Base-by-base conservation (phyloP, 805 yeast genomes). In the Kuraishia capsulata region DNA sequence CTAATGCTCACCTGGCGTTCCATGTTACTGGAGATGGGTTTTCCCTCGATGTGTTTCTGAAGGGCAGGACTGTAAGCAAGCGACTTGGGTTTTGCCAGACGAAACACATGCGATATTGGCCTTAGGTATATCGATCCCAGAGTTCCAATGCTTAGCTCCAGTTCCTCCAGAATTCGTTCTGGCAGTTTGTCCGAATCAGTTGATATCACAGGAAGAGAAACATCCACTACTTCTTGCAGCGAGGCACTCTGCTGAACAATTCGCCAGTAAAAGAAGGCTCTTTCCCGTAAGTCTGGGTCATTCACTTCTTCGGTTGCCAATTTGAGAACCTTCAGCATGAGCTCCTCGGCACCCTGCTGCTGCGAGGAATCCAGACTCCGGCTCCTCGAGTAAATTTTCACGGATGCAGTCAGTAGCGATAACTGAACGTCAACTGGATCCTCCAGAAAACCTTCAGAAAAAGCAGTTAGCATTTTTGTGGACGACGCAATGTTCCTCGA, bases 261-360 rank as follows among this genome's bases (percentile, higher is more conserved):
- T 41, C 95, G 68, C 92, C 95, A 82, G 60, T 90, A 89, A 60
- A 86, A 77, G 51, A 67, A 81, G 0, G 90, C 96, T 30, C 96
- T 62, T 46, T 86, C 94, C 43, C 97, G 69, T 9, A 88, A 58
- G 58, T 90, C 97, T 0, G 96, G 96, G 48, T 86, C 80, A 44
- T 79, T 78, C 2, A 69, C 63, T 10, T 78, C 82, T 46, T 86
- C 92, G 0, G 94, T 82, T 5, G 88, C 82, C 54, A 65, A 57
- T 49, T 77, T 78, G 39, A 88, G 59, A 0, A 81, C 63, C 25
- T 67, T 64, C 28, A 85, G 61, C 2, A 87, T 74, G 10, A 81
- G 50, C 2, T 61, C 51, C 47, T 81, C 82, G 2, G 80, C 78
- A 17, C 55, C 55, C 18, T 17, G 16, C 9, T 26, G 18, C 30